Base-by-base conservation (phyloP, 73 alveolate genomes). In the Paramecium tetraurelia region DNA sequence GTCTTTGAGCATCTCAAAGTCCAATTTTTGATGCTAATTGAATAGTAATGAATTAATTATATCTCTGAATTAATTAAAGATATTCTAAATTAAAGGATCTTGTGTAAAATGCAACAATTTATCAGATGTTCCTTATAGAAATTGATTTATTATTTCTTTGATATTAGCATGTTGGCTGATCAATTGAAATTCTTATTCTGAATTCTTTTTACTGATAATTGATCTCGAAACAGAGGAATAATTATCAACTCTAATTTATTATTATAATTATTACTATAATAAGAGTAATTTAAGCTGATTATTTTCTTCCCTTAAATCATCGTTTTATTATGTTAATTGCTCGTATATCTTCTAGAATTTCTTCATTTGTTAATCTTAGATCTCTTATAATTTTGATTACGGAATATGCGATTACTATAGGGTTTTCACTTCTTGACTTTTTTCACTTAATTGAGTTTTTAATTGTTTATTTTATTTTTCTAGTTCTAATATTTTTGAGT, bases 281-380 rank as follows among this genome's bases (percentile, higher is more conserved):
- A 63, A 31, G 1, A 63, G 84, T 33, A 63, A 31, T 63, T 63
- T 63, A 0, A 63, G 24, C 29, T 63, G 48, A 63, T 63, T 63
- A 33, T 63, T 63, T 63, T 63, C 84, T 63, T 63, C 84, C 11
- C 50, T 63, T 63, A 63, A 63, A 12, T 63, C 84, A 63, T 63
- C 84, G n/a, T 63, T 63, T 63, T 63, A 63, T 63, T 10, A 10
- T 3, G 84, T 33, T 8, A 63, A 63, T 63, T 63, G 21, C 29
- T 63, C 46, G 11, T 63, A 63, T 63, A 33, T 63, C 10, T 27
- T 63, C 27, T 63, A 63, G 11, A 63, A 63, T 7, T 63, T 33
- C 12, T 33, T 63, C 41, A 63, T 27, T 63, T 63, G 14, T 4
- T 27, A 31, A 31, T 27, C 84, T 27, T 12, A 18, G 3, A 27